Base-by-base conservation (phyloP, 805 yeast genomes). In the Debaryomyces maramus region DNA sequence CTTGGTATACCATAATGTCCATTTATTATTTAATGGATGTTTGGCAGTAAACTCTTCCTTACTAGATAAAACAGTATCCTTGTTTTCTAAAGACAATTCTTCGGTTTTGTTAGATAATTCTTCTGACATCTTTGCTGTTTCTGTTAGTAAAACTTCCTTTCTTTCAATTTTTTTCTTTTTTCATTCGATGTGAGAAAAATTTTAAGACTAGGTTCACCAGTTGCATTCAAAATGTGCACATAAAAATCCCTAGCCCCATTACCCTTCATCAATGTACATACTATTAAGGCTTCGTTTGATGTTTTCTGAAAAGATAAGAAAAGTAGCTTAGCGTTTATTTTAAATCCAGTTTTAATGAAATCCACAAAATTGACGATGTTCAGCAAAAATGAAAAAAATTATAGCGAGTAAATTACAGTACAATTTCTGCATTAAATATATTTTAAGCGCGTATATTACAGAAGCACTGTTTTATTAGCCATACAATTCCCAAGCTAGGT, bases 1-100 rank as follows among this genome's bases (percentile, higher is more conserved):
- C 72, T 89, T 89, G 44, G 96, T 87, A 77, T 88, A 93, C 99
- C 99, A 91, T 59, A 91, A 78, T 16, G 98, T 88, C 97, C 97
- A 91, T 66, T 78, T 80, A 58, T 84, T 78, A 68, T 87, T 84
- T 56, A 91, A 81, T 37, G 97, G 97, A 65, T 93, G 99, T 61
- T 83, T 83, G 44, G 83, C 85, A 44, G 75, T 77, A 65, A 86
- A 83, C 50, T 80, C 81, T 52, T 78, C 80, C 55, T 75, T 70
- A 51, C 72, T 71, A 56, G 78, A 75, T 52, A 83, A 75, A 40
- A 80, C 81, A 34, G 86, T 80, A 55, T 64, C 60, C 32, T 50
- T 43, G 41, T 58, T 55, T 13, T 66, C 70, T 53, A 72, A 63
- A 13, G 68, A 53, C 55, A 72, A 65, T 26, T 65, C 70, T 52